Percentiles rank a stretch among this genome's conserved stretches.
These are phyloP conservation scores for Passalora sequoiae DNA, from an alignment of 2,329 filamentous ascomycete species.

Conservation along the genomic window DNA sequence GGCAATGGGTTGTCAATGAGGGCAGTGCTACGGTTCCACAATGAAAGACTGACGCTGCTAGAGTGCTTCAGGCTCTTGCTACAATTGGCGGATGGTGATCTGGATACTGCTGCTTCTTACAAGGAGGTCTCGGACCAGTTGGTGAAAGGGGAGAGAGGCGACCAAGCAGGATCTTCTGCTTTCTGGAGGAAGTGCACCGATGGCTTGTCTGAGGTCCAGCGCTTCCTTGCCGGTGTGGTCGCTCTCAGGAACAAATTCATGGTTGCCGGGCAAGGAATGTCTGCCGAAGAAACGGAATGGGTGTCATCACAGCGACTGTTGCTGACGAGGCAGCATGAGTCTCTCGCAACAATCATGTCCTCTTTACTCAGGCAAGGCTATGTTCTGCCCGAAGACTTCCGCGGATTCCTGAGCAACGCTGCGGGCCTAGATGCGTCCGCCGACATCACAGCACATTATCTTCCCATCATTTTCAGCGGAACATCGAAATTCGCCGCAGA, in stretches of 20 bases:
- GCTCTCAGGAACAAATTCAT: conserved; percentile 72
- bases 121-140: conserved; percentile 55
- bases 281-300: conserved; percentile 66
- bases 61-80: conserved; percentile 79
- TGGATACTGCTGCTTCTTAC: conserved; percentile 54
- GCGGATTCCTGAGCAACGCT: conserved; percentile 62
- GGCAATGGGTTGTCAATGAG: conserved; percentile 71
- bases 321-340: conserved; percentile 83
- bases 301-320: conserved; percentile 76
- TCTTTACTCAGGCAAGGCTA: conserved; percentile 72
- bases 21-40: conserved; percentile 81
- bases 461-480: conserved; percentile 72
- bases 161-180: conserved; percentile 49
- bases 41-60: conserved; percentile 74
- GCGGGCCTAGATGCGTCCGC: conserved; percentile 74
- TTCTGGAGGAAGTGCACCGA: conserved; percentile 71
- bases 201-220: conserved; percentile 70
- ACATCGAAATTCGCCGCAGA: conserved; percentile 74
- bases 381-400: conserved; percentile 66
- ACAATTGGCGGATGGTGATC: conserved; percentile 56
- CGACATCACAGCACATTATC: conserved; percentile 67
- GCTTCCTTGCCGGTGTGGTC: conserved; percentile 67
- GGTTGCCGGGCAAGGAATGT: conserved; percentile 63
- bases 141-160: conserved; percentile 49
- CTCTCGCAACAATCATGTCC: conserved; percentile 72